Base-by-base conservation (phyloP, 2,329 filamentous ascomycete species). In the Sclerotinia subarctica region DNA sequence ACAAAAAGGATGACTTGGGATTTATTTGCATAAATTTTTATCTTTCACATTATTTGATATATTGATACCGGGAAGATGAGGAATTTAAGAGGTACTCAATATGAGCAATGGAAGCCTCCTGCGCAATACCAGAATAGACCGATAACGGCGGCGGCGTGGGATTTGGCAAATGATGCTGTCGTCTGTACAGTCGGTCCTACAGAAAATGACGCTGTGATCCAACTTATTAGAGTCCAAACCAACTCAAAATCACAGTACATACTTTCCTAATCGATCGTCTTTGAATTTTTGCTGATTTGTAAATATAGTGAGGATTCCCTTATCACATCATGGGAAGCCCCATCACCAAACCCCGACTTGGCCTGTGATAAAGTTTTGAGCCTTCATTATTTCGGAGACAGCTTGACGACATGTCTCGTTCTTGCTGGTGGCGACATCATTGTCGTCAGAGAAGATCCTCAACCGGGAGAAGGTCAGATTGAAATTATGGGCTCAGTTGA, bases 401-500 rank as follows among this genome's bases (percentile, higher is more conserved):
- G 86, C 35, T 81, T 87, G 65, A 91, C 88, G 64, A 88, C 90
- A 77, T 96, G 92, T 77, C 81, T 99, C 38, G 88, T 98, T 68
- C 83, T 99, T 35, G 90, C 92, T 74, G 93, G 93, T 60, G 95
- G 95, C 70, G 94, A 99, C 79, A 94, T 99, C 71, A 82, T 97
- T 70, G 84, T 94, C 64, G 90, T 97, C 38, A 86, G 90, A 72
- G 93, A 97, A 77, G 85, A 89, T 52, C 84, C 87, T 54, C 77
- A 84, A 44, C 81, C 83, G 7, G 88, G 85, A 69, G 88, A 91
- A 77, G 91, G 93, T 49, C 88, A 91, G 73, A 93, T 99, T 73
- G 95, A 98, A 79, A 98, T 99, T 73, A 88, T 98, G 71, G 95
- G 95, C 56, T 96, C 93, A 46, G 92, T 99, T 49, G 93, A 97